phyloP scores from a whole-genome alignment of 163 green algal species.

The Chlamydomonas reinhardtii region DNA sequence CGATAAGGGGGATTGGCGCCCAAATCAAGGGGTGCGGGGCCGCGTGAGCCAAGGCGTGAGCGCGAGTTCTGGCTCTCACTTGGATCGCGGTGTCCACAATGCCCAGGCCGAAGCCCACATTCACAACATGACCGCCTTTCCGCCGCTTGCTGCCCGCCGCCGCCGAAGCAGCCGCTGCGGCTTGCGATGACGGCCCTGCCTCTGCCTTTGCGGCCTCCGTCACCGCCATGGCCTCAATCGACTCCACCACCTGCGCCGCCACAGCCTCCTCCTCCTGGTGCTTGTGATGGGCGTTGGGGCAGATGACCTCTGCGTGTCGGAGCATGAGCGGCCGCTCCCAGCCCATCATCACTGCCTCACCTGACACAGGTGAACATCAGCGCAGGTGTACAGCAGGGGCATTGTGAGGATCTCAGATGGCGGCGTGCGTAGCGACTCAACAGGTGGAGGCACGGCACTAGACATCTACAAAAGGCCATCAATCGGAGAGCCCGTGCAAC shows the following conservation, averaged over 20 bases:
- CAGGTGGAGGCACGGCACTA: too few relatives aligned
- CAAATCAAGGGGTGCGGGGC: too few relatives aligned
- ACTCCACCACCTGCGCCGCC: not conserved
- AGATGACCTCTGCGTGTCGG: slow-evolving; percentile 82
- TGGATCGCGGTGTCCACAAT: slow-evolving; percentile 91
- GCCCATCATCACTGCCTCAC: slow-evolving; percentile 97
- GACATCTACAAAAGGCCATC: too few relatives aligned
- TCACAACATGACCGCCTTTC: slow-evolving; percentile 86
- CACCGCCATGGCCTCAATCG: not conserved
- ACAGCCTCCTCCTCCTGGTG: not conserved
- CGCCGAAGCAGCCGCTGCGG: not conserved
- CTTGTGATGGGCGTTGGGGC: slow-evolving; percentile 20
- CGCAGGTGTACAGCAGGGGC: too few relatives aligned
- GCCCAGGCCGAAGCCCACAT: slow-evolving; percentile 98
- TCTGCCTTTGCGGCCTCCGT: not conserved
- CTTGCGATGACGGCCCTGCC: not conserved
- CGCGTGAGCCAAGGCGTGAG: too few relatives aligned
- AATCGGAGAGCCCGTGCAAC: too few relatives aligned
- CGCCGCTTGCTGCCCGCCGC: not conserved
- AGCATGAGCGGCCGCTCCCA: slow-evolving; percentile 93
- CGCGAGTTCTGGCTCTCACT: too few relatives aligned
- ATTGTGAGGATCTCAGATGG: too few relatives aligned
- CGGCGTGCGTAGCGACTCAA: too few relatives aligned
- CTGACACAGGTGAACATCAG: slow-evolving; percentile 40
- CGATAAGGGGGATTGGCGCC: too few relatives aligned